Base-by-base conservation (phyloP, 768 basidiomycete genomes). In the Amanita brunnescens region DNA sequence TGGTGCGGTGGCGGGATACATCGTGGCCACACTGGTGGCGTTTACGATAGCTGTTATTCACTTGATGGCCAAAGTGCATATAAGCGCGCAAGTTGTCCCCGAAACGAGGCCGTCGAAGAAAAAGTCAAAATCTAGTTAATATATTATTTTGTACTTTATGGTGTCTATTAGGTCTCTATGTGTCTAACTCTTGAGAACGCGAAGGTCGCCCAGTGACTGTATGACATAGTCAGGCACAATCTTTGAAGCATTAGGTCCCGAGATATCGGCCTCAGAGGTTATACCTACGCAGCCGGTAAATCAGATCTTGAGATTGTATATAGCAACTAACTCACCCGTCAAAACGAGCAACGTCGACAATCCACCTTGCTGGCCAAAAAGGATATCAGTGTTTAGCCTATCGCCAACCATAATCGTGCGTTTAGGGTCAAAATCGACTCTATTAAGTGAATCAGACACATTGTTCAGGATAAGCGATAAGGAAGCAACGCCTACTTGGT, bases 361-460 rank as follows among this genome's bases (percentile, higher is more conserved):
- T 23, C 91, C 91, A 37, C 91, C 91, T 41, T 79, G 78, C 63
- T 89, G 77, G 45, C 95, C 96, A 61, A 98, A 99, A 47, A 87
- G 68, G 59, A 99, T 97, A 67, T 99, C 95, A 5, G 96, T 98
- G 64, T 90, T 87, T 57, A 99, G 75, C 54, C 95, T 80, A 69
- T 99, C 95, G 37, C 95, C 95, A 40, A 98, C 75, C 91, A 99
- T 97, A 64, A 98, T 81, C 13, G 94, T 93, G 47, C 83, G 74
- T 54, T 76, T 70, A 38, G 90, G 90, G 67, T 98, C 87, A 64
- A 91, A 93, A 42, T 87, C 64, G 58, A 94, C 82, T 66, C 93
- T 96, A 59, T 7, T 16, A 18, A 35, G 14, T 21, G 33, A 38
- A 54, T 54, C 18, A 43, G 29, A 46, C n/a, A n/a, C n/a, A n/a